Evolutionary conservation across 2,329 filamentous ascomycete species (phyloP).

Genomic region (Stemphylium vesicarium): DNA sequence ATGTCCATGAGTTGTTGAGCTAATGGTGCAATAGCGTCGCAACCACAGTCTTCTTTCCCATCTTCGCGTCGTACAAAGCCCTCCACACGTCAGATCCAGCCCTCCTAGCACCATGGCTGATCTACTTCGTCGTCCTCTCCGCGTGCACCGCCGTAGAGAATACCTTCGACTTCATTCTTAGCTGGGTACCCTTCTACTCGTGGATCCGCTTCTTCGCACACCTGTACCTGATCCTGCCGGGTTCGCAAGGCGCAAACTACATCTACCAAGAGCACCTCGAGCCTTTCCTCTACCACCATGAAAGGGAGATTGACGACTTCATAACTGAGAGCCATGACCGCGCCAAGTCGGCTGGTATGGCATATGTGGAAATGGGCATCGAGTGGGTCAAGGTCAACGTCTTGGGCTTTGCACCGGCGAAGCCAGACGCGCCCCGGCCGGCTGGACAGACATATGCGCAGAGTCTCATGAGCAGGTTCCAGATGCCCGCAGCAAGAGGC

Average conservation of each 20-base stretch:
- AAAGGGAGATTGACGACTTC: conserved; percentile 85
- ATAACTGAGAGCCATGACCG: conserved; percentile 83
- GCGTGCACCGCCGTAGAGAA: conserved; percentile 82
- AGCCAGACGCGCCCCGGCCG: conserved; percentile 52
- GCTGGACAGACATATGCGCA: conserved; percentile 72
- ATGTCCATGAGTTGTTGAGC: conserved; percentile 6
- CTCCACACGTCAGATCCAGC: conserved; percentile 90
- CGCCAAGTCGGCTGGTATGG: conserved; percentile 75
- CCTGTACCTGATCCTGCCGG: conserved; percentile 94
- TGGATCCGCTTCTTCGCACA: conserved; percentile 88
- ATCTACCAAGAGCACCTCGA: conserved; percentile 86
- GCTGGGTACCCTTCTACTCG: conserved; percentile 92
- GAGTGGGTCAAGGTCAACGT: conserved; percentile 73
- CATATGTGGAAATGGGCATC: conserved; percentile 56
- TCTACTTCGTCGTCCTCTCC: conserved; percentile 97
- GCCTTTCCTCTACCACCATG: conserved; percentile 87
- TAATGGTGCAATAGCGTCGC: conserved; percentile 38
- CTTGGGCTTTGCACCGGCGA: conserved; percentile 72
- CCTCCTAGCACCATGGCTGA: conserved; percentile 93
- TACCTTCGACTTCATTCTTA: conserved; percentile 84
- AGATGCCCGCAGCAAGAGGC: conserved; percentile 73
- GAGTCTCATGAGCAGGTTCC: conserved; percentile 82
- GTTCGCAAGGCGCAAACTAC: conserved; percentile 88
- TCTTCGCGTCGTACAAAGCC: conserved; percentile 98
- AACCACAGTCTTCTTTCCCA: conserved; percentile 88